Base-by-base conservation (phyloP, 2,329 filamentous ascomycete species). In the Ophiocordyceps sinensis region DNA sequence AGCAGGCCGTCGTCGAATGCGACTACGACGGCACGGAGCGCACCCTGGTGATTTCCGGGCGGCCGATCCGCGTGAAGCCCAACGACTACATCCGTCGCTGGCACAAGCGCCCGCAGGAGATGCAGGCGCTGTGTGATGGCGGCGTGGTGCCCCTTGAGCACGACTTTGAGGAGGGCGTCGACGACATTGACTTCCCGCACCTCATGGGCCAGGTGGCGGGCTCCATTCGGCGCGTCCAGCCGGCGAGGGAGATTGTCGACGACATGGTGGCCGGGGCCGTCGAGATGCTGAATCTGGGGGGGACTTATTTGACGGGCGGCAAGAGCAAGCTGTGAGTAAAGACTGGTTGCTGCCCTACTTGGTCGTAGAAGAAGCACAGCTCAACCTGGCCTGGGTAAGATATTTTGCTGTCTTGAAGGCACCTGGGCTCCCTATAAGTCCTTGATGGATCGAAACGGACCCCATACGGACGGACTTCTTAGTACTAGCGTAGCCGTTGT, bases 151-250 rank as follows among this genome's bases (percentile, higher is more conserved):
- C 89, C 1, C 67, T 95, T 47, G 76, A 82, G 62, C 71, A 85
- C 55, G 89, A 96, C 56, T 67, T 94, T 53, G 85, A 94, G 39
- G 71, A 86, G 41, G 83, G 82, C 1, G 44, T 36, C 23, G 80
- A 79, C 42, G 86, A 94, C 34, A 67, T 94, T 12, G 89, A 95
- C 54, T 67, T 83, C 42, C 89, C 89, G 12, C 87, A 89, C 61
- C 58, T 95, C 54, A 95, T 95, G 89, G 89, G 89, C 1, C 86
- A 94, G 65, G 88, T 95, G 9, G 84, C 86, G 1, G 88, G 83
- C 2, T 72, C 79, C 1, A 84, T 95, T 43, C 61, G 66, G 29
- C 77, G 80, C 49, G 75, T 95, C 44, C 78, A 91, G 66, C 86
- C 88, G 0, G 89, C 89, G 0, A 73, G 67, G 37, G 73, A 80